These are phyloP conservation scores for Boechera divaricarpa DNA, from an alignment of 345 rosid species.

Conservation along the genomic window DNA sequence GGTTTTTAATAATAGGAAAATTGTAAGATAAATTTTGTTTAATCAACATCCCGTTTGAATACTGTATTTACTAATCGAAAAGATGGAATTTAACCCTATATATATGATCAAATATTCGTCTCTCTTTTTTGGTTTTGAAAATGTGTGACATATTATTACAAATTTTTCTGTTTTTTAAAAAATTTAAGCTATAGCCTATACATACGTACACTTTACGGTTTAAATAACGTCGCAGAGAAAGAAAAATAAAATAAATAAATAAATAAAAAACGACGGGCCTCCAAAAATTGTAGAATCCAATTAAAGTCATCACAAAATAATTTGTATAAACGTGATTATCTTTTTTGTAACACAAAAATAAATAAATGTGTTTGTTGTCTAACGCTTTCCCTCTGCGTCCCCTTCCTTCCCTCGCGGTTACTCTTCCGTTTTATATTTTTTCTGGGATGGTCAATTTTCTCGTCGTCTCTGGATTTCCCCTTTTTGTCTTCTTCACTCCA, in stretches of 20 bases:
- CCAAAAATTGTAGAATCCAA: not conserved
- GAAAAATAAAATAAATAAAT: no score
- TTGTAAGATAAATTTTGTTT: not conserved
- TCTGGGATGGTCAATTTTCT: conserved; percentile 26
- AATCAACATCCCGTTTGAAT: not conserved
- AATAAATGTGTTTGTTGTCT: conserved; percentile 24
- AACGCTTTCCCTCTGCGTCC: conserved; percentile 35
- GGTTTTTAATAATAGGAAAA: not conserved
- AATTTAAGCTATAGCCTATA: not conserved
- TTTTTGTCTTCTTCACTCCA: conserved; percentile 42
- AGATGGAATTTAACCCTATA: not conserved
- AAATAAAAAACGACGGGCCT: not conserved
- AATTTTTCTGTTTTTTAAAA: not conserved
- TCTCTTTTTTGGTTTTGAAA: not conserved
- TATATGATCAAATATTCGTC: not conserved
- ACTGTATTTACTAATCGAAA: not conserved
- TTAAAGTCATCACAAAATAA: conserved; percentile 5
- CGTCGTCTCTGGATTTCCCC: conserved; percentile 17
- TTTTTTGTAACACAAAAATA: conserved; percentile 1
- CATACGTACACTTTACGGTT: not conserved
- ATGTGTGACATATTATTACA: not conserved
- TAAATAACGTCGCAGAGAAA: not conserved
- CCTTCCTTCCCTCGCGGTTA: conserved; percentile 42
- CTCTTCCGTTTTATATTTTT: conserved; percentile 27
- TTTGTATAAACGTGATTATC: not conserved